These are phyloP conservation scores for Fusarium praegraminearum DNA, from an alignment of 2,329 filamentous ascomycete species.

Conservation along the genomic window DNA sequence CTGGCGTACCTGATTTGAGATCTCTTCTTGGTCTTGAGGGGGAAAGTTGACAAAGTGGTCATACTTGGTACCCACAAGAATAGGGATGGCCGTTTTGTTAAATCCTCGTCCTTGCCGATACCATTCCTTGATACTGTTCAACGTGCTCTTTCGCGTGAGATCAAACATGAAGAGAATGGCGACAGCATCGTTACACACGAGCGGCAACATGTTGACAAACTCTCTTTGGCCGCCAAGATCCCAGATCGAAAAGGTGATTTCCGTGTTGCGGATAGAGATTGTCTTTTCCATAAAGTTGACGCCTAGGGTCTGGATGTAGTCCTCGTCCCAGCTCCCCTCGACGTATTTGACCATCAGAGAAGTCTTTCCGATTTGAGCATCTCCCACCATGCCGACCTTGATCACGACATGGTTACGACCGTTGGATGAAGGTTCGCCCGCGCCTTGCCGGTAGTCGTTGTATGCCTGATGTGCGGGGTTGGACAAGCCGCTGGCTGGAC, in stretches of 20 bases:
- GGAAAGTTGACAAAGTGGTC: conserved; percentile 99
- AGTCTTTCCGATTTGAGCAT: conserved; percentile 99
- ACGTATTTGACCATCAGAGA: conserved; percentile 99
- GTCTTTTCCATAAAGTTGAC: conserved; percentile 99
- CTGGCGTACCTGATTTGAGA: conserved; percentile 85
- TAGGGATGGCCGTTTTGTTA: conserved; percentile 99
- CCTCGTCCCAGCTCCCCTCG: conserved; percentile 99
- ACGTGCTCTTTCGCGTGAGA: conserved; percentile 94
- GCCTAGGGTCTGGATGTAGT: conserved; percentile 98
- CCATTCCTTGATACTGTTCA: conserved; percentile 99
- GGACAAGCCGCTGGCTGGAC: conserved; percentile 68
- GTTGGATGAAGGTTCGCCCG: conserved; percentile 54
- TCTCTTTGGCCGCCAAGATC: conserved; percentile 97
- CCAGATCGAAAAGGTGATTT: conserved; percentile 99
- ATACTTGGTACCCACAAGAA: conserved; percentile 97
- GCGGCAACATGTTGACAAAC: conserved; percentile 98
- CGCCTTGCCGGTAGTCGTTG: conserved; percentile 60
- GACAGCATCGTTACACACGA: conserved; percentile 99
- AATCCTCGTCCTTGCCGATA: conserved; percentile 97
- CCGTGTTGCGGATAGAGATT: conserved; percentile 98
- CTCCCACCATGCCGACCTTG: conserved; percentile 99
- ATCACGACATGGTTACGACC: conserved; percentile 86
- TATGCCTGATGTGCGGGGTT: conserved; percentile 56
- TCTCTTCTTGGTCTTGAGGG: conserved; percentile 96
- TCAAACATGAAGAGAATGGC: conserved; percentile 99